Evolutionary conservation across 306 rosid genomes (phyloP).

Genomic region (Medicago truncatula): MtrunA17r5.0-ANR NC_053049.1:1007501-1008000

Average conservation of each 20-base stretch:
- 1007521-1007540: slow-evolving; percentile 5
- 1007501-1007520: background rate
- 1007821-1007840: slow-evolving; percentile 29
- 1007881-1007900: slow-evolving; percentile 58
- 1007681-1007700: slow-evolving; percentile 70
- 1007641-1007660: slow-evolving; percentile 68
- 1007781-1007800: slow-evolving; percentile 2
- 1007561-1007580: background rate
- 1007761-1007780: slow-evolving; percentile 23
- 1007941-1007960: slow-evolving; percentile 64
- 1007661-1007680: slow-evolving; percentile 62
- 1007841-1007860: slow-evolving; percentile 15
- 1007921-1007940: slow-evolving; percentile 69
- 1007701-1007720: slow-evolving; percentile 59
- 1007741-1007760: slow-evolving; percentile 13
- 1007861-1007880: slow-evolving; percentile 57
- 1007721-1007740: slow-evolving; percentile 44
- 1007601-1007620: slow-evolving; percentile 24
- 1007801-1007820: background rate
- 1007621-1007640: slow-evolving; percentile 60
- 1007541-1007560: slow-evolving; percentile 4
- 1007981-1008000: slow-evolving; percentile 67
- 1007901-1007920: slow-evolving; percentile 64
- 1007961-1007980: slow-evolving; percentile 69
- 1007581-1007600: slow-evolving; percentile 13